Conservation (phyloP, 208 protist species). For the Strigomonas culicis region DNA sequence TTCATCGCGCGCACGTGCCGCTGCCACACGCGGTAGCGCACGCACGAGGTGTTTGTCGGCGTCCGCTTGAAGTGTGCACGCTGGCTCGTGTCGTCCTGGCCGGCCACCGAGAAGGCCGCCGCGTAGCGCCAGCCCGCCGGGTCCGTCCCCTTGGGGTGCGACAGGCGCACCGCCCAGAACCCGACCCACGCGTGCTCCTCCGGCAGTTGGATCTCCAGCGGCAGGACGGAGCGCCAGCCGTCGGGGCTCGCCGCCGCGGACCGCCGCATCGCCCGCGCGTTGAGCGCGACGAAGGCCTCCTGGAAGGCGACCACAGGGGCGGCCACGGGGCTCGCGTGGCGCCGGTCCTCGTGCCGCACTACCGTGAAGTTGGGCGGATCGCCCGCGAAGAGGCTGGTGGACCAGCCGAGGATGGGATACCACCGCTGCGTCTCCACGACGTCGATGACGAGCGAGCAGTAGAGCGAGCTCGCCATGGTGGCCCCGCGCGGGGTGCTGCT, state of each 20-base stretch:
- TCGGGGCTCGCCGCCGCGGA: not conserved
- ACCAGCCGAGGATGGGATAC: slow-evolving; percentile 63
- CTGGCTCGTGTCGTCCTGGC: not conserved
- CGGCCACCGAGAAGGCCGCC: slow-evolving; percentile 18
- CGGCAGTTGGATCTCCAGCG: slow-evolving; percentile 27
- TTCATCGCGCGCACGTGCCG: slow-evolving; percentile 29
- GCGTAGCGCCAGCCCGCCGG: slow-evolving; percentile 51
- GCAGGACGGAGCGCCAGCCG: slow-evolving; percentile 2
- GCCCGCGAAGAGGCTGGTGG: slow-evolving; percentile 30
- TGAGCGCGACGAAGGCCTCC: slow-evolving; percentile 10
- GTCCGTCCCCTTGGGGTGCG: slow-evolving; percentile 40
- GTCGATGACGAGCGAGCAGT: slow-evolving; percentile 38
- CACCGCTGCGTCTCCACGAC: slow-evolving; percentile 61
- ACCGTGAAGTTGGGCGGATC: slow-evolving; percentile 51
- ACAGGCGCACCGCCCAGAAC: slow-evolving; percentile 38
- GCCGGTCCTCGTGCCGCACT: slow-evolving; percentile 13
- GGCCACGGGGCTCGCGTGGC: slow-evolving; percentile 9
- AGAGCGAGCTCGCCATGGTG: too few species aligned
- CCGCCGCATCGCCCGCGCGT: not conserved
- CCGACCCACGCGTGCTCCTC: slow-evolving; percentile 41
- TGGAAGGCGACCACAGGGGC: slow-evolving; percentile 22
- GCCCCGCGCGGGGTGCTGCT: too few species aligned
- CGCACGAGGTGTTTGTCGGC: slow-evolving; percentile 32
- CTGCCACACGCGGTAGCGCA: slow-evolving; percentile 44
- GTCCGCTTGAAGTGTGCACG: slow-evolving; percentile 39